These are phyloP conservation scores for Bipolaris gigantea DNA, from an alignment of 2,329 filamentous ascomycete species.

Conservation along the genomic window DNA sequence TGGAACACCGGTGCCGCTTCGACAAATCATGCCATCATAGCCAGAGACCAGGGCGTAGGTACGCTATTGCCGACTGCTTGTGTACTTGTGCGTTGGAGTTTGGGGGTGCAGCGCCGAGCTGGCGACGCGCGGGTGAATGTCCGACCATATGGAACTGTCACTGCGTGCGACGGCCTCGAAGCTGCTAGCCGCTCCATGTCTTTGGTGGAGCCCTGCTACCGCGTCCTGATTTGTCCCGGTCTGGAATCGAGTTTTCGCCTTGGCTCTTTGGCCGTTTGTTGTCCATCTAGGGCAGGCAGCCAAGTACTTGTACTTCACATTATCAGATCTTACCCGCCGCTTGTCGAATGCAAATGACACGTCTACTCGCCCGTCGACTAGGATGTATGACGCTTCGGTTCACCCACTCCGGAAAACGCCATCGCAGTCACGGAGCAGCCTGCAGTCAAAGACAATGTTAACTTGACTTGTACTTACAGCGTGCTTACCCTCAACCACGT, in stretches of 20 bases:
- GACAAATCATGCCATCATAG: background rate
- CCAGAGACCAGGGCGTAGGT: background rate
- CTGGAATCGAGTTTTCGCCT: constrained; percentile 2
- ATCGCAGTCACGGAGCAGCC: constrained; percentile 9
- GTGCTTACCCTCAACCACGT: constrained; percentile 2
- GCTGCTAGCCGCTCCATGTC: constrained; percentile 16
- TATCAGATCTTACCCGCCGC: constrained; percentile 17
- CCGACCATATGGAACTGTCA: constrained; percentile 11
- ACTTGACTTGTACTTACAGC: background rate
- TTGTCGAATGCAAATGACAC: constrained; percentile 16
- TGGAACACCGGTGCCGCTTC: background rate
- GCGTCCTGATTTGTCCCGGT: constrained; percentile 12
- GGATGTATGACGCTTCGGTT: constrained; percentile 27
- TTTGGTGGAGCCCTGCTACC: constrained; percentile 17
- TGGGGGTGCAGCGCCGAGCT: background rate
- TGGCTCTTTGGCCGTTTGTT: constrained; percentile 5
- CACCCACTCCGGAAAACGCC: constrained; percentile 11
- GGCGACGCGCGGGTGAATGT: background rate
- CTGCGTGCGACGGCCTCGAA: constrained; percentile 10
- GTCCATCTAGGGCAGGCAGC: background rate
- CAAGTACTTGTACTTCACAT: constrained; percentile 11
- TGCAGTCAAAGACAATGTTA: background rate
- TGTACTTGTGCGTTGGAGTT: constrained; percentile 10
- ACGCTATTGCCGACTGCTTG: constrained; percentile 5
- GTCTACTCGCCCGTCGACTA: constrained; percentile 12